Conservation (phyloP, 257 asterid species). For the Solanum piurae region DNA sequence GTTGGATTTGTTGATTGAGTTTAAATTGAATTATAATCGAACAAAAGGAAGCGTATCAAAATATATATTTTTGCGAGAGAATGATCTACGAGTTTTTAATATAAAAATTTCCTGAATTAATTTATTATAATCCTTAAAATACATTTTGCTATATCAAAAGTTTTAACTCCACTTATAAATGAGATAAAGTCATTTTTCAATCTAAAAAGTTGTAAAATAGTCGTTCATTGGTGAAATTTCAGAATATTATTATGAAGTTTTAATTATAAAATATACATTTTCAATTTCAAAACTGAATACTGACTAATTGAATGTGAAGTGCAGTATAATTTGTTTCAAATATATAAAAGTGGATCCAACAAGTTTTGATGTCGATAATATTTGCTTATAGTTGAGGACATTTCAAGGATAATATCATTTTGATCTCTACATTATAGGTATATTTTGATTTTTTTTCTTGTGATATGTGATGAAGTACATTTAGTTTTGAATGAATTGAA, state of each 20-base stretch:
- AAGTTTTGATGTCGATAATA: too few relatives aligned
- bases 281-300: too few relatives aligned
- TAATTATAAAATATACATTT: too few relatives aligned
- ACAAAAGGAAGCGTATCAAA: neutral
- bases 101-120: neutral
- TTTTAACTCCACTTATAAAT: neutral
- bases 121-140: too few relatives aligned
- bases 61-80: neutral
- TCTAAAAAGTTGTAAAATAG: neutral
- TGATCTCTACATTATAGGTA: neutral
- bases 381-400: too few relatives aligned
- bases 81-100: neutral
- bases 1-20: neutral
- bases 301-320: too few relatives aligned
- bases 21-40: neutral
- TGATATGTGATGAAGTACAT: neutral
- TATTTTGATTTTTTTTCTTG: neutral
- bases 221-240: too few relatives aligned
- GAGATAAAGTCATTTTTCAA: neutral
- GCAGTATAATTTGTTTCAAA: too few relatives aligned
- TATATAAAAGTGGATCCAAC: too few relatives aligned
- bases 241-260: too few relatives aligned
- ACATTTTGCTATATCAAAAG: neutral
- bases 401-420: too few relatives aligned
- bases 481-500: too few relatives aligned